Percentiles rank a stretch among this genome's conserved stretches.
phyloP scores from a whole-genome alignment of 2,329 filamentous ascomycete genomes.

The Fusarium austroafricanum region DNA sequence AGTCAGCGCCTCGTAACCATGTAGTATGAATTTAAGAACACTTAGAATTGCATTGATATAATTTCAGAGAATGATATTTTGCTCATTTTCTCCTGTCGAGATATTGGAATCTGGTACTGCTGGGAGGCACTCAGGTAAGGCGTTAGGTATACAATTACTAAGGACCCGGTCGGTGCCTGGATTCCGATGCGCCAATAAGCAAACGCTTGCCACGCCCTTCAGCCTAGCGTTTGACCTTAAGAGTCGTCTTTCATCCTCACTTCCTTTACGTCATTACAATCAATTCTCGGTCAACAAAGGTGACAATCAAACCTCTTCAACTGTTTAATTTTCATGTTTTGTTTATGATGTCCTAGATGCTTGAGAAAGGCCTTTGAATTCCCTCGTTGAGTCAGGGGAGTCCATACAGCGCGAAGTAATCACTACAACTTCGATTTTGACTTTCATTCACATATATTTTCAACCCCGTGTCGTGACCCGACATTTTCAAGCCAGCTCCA shows the following conservation, averaged over 20 bases:
- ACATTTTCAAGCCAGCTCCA: not conserved
- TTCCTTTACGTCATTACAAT: slow-evolving; percentile 35
- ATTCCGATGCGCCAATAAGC: slow-evolving; percentile 32
- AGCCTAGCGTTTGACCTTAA: not conserved
- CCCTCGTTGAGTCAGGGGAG: not conserved
- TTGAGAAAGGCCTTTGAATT: not conserved
- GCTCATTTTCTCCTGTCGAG: not conserved
- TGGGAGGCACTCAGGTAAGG: not conserved
- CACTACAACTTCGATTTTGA: not conserved
- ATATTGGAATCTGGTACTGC: not conserved
- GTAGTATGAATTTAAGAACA: not conserved
- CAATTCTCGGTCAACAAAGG: not conserved
- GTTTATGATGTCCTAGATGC: not conserved
- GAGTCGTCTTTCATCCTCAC: slow-evolving; percentile 13
- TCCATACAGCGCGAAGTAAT: slow-evolving; percentile 11
- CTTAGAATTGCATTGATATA: not conserved
- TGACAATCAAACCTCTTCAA: slow-evolving; percentile 2
- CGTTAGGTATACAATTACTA: not conserved
- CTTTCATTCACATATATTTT: slow-evolving; percentile 19
- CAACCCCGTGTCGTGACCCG: not conserved
- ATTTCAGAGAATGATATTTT: not conserved
- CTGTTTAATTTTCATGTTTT: not conserved
- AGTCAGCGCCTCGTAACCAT: not conserved
- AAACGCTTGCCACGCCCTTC: slow-evolving; percentile 1
- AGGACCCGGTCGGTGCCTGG: slow-evolving; percentile 28